Evolutionary conservation across 2,329 filamentous ascomycete genomes (phyloP).

Genomic region (Penicillium sp.): DNA sequence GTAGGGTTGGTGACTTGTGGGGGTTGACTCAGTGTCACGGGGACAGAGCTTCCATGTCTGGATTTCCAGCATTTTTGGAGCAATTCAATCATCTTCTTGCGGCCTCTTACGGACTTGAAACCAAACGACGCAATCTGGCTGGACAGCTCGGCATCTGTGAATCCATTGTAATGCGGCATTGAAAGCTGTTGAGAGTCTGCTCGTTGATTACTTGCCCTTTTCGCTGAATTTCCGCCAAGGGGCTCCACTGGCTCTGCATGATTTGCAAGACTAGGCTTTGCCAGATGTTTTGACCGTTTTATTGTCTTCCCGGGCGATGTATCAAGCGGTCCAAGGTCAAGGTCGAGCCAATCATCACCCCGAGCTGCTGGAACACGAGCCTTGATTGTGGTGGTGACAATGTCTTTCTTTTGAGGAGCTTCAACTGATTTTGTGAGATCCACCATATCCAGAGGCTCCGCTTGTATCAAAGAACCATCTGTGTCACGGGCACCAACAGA

Average conservation of each 20-base stretch:
- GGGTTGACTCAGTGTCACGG: not conserved
- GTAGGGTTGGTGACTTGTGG: not conserved
- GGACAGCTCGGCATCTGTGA: slow-evolving; percentile 62
- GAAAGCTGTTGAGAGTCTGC: slow-evolving; percentile 5
- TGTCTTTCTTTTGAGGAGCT: slow-evolving; percentile 4
- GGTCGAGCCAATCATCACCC: slow-evolving; percentile 18
- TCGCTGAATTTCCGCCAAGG: not conserved
- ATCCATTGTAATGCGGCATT: slow-evolving; percentile 60
- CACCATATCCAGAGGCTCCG: slow-evolving; percentile 61
- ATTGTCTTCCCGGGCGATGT: not conserved
- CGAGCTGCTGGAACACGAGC: not conserved
- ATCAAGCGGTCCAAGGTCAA: slow-evolving; percentile 12
- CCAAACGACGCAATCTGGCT: slow-evolving; percentile 63
- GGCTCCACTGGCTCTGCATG: not conserved
- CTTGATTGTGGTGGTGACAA: not conserved
- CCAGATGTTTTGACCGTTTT: not conserved
- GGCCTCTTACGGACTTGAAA: slow-evolving; percentile 69
- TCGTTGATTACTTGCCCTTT: not conserved
- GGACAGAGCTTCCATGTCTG: slow-evolving; percentile 39
- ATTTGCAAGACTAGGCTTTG: not conserved
- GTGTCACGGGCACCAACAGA: slow-evolving; percentile 65
- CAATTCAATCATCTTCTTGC: slow-evolving; percentile 67
- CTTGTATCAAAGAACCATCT: slow-evolving; percentile 62
- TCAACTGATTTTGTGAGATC: slow-evolving; percentile 36
- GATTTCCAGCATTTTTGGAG: slow-evolving; percentile 70